A percentile compares a stretch with the other conserved stretches of the same genome.
phyloP scores from a whole-genome alignment of 2,329 filamentous ascomycete species.

The Myriosclerotinia duriaeana region DNA sequence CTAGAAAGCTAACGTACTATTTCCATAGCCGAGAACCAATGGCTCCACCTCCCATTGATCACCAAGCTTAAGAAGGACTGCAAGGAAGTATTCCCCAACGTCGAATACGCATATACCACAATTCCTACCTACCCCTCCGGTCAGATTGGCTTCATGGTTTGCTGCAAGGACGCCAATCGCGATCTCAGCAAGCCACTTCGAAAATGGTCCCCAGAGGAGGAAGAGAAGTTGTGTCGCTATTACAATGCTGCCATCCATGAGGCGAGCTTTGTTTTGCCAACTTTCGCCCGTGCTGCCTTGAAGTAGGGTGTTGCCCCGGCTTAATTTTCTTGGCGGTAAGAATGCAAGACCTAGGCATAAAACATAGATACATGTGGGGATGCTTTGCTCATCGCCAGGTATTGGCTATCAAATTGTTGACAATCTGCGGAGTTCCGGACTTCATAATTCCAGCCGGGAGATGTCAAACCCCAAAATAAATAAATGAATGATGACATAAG shows the following conservation, averaged over 20 bases:
- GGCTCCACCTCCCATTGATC: conserved; percentile 95
- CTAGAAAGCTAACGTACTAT: conserved; percentile 24
- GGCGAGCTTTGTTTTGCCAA: conserved; percentile 89
- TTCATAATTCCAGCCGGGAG: conserved; percentile 1
- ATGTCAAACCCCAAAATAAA: not conserved
- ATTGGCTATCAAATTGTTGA: not conserved
- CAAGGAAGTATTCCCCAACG: conserved; percentile 94
- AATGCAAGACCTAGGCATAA: not conserved
- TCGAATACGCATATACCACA: conserved; percentile 98
- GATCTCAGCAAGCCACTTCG: conserved; percentile 85
- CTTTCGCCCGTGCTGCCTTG: conserved; percentile 80
- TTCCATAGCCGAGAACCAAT: conserved; percentile 88
- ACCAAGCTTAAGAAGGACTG: conserved; percentile 94
- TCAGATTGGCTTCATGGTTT: conserved; percentile 99
- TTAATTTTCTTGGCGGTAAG: not conserved
- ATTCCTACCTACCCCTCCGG: conserved; percentile 98
- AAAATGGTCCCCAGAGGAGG: conserved; percentile 79
- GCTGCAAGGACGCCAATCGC: conserved; percentile 86
- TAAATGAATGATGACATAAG: conserved; percentile 10
- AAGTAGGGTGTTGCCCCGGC: conserved; percentile 44
- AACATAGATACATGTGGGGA: not conserved
- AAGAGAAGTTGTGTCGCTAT: conserved; percentile 91
- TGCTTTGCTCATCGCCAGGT: not conserved
- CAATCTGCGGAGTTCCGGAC: not conserved
- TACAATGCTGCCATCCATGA: conserved; percentile 97